Conservation (phyloP, 75 land plant genomes). For the Pinus albicaulis region DNA sequence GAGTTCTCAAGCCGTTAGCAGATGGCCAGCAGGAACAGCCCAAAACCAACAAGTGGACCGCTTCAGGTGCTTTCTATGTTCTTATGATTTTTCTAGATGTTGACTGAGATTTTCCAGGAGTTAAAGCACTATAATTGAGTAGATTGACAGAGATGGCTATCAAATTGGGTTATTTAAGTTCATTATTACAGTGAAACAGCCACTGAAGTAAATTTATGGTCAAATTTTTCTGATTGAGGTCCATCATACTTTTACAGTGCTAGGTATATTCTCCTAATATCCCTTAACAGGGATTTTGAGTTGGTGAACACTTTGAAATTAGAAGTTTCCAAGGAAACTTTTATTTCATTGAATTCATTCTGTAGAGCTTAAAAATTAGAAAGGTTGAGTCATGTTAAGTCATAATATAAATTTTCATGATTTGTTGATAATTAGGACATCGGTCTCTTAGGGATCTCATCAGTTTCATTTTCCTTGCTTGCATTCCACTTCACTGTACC, state of each 20-base stretch:
- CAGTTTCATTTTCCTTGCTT: not conserved
- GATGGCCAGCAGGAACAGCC: constrained; percentile 8
- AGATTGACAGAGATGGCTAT: not conserved
- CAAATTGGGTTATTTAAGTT: not conserved
- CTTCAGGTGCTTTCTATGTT: constrained; percentile 3
- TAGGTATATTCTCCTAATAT: not conserved
- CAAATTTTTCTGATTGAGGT: no score
- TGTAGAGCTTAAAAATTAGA: not conserved
- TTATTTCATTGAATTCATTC: not conserved
- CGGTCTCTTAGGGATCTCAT: not conserved
- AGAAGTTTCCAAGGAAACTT: not conserved
- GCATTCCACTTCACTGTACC: not conserved
- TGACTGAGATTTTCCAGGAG: not conserved
- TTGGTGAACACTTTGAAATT: not conserved
- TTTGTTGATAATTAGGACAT: not conserved
- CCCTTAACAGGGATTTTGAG: not conserved
- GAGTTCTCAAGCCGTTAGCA: constrained; percentile 17
- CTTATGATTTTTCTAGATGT: not conserved
- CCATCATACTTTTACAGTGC: not conserved
- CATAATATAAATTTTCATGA: not conserved
- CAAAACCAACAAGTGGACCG: not conserved
- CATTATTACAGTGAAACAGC: not conserved
- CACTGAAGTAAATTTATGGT: no score
- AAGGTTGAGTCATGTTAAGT: not conserved
- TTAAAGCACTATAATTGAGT: not conserved